These are phyloP conservation scores for Paramecium tetraurelia DNA, from an alignment of 73 alveolate species.

Conservation along the genomic window DNA sequence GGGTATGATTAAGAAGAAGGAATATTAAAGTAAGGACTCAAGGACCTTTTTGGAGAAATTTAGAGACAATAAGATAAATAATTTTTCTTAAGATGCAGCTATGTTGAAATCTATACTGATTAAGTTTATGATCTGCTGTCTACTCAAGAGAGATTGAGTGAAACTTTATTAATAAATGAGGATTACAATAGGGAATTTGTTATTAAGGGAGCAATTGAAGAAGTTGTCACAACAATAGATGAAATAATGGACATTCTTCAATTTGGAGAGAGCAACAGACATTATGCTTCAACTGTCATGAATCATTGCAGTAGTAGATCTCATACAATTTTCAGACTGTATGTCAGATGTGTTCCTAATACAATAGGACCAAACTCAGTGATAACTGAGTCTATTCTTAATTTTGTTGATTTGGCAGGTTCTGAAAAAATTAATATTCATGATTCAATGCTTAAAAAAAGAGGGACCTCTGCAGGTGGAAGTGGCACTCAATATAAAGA, in stretches of 20 bases:
- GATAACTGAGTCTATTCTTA: constrained; percentile 72
- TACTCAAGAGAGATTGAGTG: constrained; percentile 52
- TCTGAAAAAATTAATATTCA: constrained; percentile 70
- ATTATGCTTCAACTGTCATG: constrained; percentile 81
- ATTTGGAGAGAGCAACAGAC: constrained; percentile 75
- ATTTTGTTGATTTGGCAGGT: constrained; percentile 63
- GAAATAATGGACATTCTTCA: constrained; percentile 61
- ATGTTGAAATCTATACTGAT: constrained; percentile 96
- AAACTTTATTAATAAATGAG: constrained; percentile 64
- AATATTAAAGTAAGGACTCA: constrained; percentile 62
- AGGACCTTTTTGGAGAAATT: constrained; percentile 66
- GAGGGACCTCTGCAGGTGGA: constrained; percentile 78
- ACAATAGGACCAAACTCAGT: constrained; percentile 29
- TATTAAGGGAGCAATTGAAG: constrained; percentile 77
- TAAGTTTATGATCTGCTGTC: constrained; percentile 90
- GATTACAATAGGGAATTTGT: constrained; percentile 78
- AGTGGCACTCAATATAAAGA: constrained; percentile 64
- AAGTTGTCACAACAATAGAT: constrained; percentile 71
- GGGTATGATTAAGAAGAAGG: constrained; percentile 72
- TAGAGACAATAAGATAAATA: constrained; percentile 39
- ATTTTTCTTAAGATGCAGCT: constrained; percentile 78
- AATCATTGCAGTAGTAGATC: constrained; percentile 78
- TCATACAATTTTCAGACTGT: constrained; percentile 76
- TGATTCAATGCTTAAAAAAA: constrained; percentile 44
- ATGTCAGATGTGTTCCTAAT: constrained; percentile 63